Percentiles rank a stretch among this genome's conserved stretches.
These are phyloP conservation scores for Xanthoconium separans DNA, from an alignment of 1,284 basidiomycete genomes.

Conservation along the genomic window DNA sequence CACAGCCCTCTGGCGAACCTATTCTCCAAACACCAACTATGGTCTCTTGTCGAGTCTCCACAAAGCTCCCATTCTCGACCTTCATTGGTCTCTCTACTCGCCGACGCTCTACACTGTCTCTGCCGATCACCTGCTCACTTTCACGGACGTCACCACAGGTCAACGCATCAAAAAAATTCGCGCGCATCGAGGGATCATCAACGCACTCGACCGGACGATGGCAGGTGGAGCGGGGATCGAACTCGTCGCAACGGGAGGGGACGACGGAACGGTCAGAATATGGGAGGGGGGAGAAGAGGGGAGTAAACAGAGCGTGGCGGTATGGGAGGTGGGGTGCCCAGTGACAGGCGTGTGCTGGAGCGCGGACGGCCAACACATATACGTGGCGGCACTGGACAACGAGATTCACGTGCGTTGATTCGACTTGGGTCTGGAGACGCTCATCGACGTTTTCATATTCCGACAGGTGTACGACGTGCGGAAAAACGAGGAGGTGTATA, in stretches of 20 bases:
- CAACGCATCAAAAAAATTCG: slow-evolving; percentile 72
- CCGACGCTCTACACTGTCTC: slow-evolving; percentile 76
- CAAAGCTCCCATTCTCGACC: slow-evolving; percentile 77
- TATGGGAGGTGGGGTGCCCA: slow-evolving; percentile 83
- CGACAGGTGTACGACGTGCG: slow-evolving; percentile 81
- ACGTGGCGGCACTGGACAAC: slow-evolving; percentile 90
- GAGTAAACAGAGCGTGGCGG: slow-evolving; percentile 73
- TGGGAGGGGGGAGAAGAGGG: slow-evolving; percentile 90
- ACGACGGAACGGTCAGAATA: slow-evolving; percentile 85
- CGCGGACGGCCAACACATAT: slow-evolving; percentile 82
- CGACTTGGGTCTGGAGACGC: not conserved
- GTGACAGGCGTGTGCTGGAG: slow-evolving; percentile 93
- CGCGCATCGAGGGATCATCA: slow-evolving; percentile 87
- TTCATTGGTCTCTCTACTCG: slow-evolving; percentile 77
- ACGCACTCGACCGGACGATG: slow-evolving; percentile 81
- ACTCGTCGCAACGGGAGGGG: slow-evolving; percentile 80
- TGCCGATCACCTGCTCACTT: slow-evolving; percentile 77
- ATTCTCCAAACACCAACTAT: slow-evolving; percentile 80
- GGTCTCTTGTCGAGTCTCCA: slow-evolving; percentile 71
- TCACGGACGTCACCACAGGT: slow-evolving; percentile 77
- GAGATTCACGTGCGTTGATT: slow-evolving; percentile 77
- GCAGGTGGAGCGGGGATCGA: slow-evolving; percentile 80
- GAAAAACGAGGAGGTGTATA: slow-evolving; percentile 75
- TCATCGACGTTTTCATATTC: not conserved
- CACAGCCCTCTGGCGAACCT: slow-evolving; percentile 77